Evolutionary conservation across 2,329 filamentous ascomycete species (phyloP), one percentile per base, ranked within the genome.

Genomic region (Claviceps africana): DNA sequence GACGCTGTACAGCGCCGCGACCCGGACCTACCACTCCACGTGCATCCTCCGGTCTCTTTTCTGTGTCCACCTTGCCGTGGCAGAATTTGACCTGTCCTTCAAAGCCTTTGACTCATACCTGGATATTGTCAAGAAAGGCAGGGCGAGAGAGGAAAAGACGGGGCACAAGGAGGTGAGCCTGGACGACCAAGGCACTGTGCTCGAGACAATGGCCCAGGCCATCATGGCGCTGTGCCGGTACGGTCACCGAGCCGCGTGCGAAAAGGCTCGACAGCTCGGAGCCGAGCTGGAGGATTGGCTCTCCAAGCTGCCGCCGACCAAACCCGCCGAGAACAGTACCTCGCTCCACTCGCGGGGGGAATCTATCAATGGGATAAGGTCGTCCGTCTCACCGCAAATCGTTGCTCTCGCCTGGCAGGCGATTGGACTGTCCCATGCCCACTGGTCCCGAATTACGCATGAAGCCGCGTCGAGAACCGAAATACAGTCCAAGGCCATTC

Each of bases 21-120:
- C 86, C 10, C 95, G 93, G 67, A 95, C 90, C 0, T 98, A 93
- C 62, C 93, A 98, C 67, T 98, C 93, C 1, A 95, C 91, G 1
- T 74, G 88, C 10, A 86, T 97, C 56, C 72, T 98, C 31, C 79
- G 91, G 53, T 81, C 90, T 60, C 75, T 98, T 0, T 97, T 97
- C 64, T 84, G 82, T 11, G 85, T 95, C 2, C 93, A 98, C 65
- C 75, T 91, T 19, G 80, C 88, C 2, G 74, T 96, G 19, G 88
- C 89, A 9, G 91, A 98, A 59, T 97, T 96, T 58, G 88, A 95
- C 52, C 72, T 97, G 48, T 90, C 90, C 1, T 83, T 95, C 65
- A 89, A 89, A 63, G 87, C 93, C 0, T 87, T 96, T 56, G 86
- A 95, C 64, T 90, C 90, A 0, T 98, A 97, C 65, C 73, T 95